Conservation (phyloP, 345 rosid genomes). For the Crucihimalaya himalaica region DNA sequence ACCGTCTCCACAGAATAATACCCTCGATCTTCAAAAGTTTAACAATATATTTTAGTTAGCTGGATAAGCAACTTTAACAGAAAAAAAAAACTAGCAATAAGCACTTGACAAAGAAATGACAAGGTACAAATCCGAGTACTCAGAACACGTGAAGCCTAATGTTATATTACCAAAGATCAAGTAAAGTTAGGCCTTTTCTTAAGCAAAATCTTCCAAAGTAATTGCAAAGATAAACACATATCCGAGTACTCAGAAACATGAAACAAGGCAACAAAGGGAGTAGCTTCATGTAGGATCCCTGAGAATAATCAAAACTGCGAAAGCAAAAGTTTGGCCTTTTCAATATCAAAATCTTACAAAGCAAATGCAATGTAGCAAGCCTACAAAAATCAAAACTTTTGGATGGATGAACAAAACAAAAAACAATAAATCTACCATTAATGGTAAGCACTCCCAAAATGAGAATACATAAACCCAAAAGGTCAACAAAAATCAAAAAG, state of each 20-base stretch:
- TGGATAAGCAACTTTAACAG: not conserved
- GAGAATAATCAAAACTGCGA: not conserved
- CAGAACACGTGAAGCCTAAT: not conserved
- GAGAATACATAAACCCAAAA: not conserved
- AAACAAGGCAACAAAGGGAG: no score
- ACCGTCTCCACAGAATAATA: constrained; percentile 95
- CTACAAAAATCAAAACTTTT: not conserved
- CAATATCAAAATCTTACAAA: no score
- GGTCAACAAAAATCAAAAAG: not conserved
- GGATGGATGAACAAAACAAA: not conserved
- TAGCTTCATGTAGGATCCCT: not conserved
- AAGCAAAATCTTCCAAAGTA: no score
- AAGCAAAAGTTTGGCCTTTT: no score
- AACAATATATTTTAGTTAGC: not conserved
- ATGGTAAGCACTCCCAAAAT: not conserved
- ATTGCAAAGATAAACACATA: no score
- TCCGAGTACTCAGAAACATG: no score
- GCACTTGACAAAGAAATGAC: not conserved
- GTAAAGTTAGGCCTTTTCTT: no score
- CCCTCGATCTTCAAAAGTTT: constrained; percentile 77
- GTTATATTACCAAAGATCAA: not conserved
- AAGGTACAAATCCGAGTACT: not conserved
- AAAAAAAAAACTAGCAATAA: not conserved
- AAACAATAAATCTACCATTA: not conserved
- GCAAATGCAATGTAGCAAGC: no score